Conservation (phyloP, 345 rosid species). For the Linum lewisii region DNA sequence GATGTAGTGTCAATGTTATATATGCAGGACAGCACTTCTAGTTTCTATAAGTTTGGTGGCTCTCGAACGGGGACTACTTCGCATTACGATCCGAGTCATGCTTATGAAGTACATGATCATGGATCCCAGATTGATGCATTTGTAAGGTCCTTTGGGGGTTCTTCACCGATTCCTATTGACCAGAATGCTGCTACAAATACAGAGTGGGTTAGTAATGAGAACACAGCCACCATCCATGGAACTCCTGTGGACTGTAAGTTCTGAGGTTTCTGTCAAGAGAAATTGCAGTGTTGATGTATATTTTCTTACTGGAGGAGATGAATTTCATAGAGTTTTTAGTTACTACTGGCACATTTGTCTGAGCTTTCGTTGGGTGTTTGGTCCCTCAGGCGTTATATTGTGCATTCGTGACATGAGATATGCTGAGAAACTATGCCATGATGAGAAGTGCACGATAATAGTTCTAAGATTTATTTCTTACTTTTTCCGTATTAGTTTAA, state of each 20-base stretch:
- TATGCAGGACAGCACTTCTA: constrained; percentile 45
- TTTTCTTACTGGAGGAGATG: no score
- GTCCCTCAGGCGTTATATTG: no score
- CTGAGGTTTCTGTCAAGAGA: background rate
- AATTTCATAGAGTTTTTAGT: no score
- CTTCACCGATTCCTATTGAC: constrained; percentile 26
- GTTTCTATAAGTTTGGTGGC: constrained; percentile 45
- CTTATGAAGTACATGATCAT: constrained; percentile 38
- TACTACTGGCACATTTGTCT: no score
- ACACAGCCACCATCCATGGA: constrained; percentile 23
- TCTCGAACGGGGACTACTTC: constrained; percentile 42
- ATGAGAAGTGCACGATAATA: no score
- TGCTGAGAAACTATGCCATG: no score
- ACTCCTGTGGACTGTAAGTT: constrained; percentile 57
- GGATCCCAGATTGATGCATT: constrained; percentile 31
- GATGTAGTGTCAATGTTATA: background rate
- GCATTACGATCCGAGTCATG: constrained; percentile 37
- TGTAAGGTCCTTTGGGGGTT: constrained; percentile 38
- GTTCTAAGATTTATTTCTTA: no score
- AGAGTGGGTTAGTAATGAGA: constrained; percentile 35
- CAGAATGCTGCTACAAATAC: constrained; percentile 30
- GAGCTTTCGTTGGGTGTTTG: no score
- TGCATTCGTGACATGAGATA: no score
- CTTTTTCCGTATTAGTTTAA: no score
- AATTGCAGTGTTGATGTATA: no score